Conservation (phyloP, 2,329 filamentous ascomycete species). For the Fusarium sp. region DNA sequence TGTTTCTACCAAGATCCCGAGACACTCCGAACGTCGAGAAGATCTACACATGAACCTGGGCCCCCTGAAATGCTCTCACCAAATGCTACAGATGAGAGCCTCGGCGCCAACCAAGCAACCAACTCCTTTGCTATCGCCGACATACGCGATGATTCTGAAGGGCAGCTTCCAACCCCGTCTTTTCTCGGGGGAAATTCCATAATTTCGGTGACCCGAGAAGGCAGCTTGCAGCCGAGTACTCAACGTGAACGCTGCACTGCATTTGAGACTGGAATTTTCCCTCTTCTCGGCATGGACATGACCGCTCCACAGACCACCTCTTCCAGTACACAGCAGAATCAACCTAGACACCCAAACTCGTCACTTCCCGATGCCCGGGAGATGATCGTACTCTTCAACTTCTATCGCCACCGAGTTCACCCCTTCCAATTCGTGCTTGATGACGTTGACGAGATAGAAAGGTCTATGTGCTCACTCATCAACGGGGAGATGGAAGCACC, state of each 20-base stretch:
- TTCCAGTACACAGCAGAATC: not conserved
- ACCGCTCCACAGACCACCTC: not conserved
- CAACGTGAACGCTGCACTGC: conserved; percentile 24
- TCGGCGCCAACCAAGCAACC: not conserved
- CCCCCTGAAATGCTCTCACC: not conserved
- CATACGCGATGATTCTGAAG: fast-evolving
- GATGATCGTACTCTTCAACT: conserved; percentile 31
- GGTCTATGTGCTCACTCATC: conserved; percentile 30
- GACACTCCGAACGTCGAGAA: not conserved
- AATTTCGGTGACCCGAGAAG: conserved; percentile 26
- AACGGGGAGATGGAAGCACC: not conserved
- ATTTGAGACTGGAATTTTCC: conserved; percentile 38
- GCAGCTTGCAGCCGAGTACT: conserved; percentile 7
- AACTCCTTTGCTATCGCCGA: fast-evolving
- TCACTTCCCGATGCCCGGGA: conserved; percentile 21
- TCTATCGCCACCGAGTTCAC: conserved; percentile 34
- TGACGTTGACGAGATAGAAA: conserved; percentile 28
- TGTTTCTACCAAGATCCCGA: conserved; percentile 16
- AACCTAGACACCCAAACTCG: not conserved
- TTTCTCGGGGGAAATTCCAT: conserved; percentile 36
- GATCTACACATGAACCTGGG: not conserved
- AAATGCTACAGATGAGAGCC: not conserved
- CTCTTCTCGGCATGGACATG: conserved; percentile 28
- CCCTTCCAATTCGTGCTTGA: conserved; percentile 29
- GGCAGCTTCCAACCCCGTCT: not conserved